Base-by-base conservation (phyloP, 2,329 filamentous ascomycete species). In the Grosmannia clavigera region DNA sequence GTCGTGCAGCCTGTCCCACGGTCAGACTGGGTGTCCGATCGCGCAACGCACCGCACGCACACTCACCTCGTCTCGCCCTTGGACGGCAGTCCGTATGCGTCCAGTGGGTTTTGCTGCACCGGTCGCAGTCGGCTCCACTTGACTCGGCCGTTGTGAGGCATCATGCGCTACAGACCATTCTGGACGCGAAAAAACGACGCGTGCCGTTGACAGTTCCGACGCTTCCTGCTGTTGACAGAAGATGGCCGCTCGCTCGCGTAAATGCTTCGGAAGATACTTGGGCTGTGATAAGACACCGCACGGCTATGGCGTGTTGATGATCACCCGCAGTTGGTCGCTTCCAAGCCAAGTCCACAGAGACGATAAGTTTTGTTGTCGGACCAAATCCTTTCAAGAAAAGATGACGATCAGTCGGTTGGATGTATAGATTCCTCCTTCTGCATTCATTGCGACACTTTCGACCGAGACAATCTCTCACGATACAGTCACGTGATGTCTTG, bases 51-150 rank as follows among this genome's bases (percentile, higher is more conserved):
- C 10, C 10, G n/a, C 31, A 27, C 5, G 38, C 19, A 16, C 27
- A 69, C 62, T 48, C 77, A 92, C 91, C 88, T 86, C 55, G 80
- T 88, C 72, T 97, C 92, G 58, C 92, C 92, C 70, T 96, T 96
- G 2, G 91, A 96, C 5, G 90, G 90, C 65, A 96, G 79, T 1
- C 92, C 92, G 65, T 95, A 87, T 62, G 78, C 81, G 66, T 95
- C 88, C 33, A 97, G 77, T 16, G 88, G 83, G 71, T 96, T 91
- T 61, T 84, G 76, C 53, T 86, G 82, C 62, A 86, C 80, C 14
- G 88, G 86, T 71, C 87, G 91, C 64, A 95, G 76, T 64, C 88
- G 80, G 62, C 81, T 82, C 84, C 86, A 89, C 65, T 82, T 78
- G 57, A 79, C 79, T 55, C 72, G 68, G 62, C 75, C 72, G 65